Evolutionary conservation across 1,284 basidiomycete species (phyloP), one percentile per base, ranked within the genome.

Genomic region (Pseudozyma flocculosa): DNA sequence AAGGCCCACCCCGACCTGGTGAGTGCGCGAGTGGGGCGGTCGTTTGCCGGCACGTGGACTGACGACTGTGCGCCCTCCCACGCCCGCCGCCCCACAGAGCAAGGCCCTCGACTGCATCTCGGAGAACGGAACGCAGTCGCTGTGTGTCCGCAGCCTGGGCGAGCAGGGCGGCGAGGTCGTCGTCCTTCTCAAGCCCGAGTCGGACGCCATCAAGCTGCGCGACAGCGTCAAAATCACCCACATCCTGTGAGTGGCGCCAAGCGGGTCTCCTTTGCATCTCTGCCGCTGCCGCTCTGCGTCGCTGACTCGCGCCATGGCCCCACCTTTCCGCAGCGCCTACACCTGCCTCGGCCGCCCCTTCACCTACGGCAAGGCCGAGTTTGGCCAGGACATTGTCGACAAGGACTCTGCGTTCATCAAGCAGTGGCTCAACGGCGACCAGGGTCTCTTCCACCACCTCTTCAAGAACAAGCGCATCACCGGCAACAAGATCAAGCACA

Each of bases 81-180:
- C 13, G 29, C 13, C 29, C 13, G 29, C 29, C 32, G 18, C 18
- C 18, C 40, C 10, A 44, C 42, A 60, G 51, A 58, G 48, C 48
- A 56, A 59, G 39, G 75, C 73, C 3, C 61, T 73, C 23, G 75
- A 77, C 48, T 73, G 70, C 49, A 70, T 69, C 48, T 68, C 62
- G 3, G 73, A 75, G 47, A 54, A 70, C 23, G 73, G 73, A 11
- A 73, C 73, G 18, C 65, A 69, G 47, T 54, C 54, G 43, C 58
- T 70, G 14, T 61, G 52, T 22, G 70, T 62, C 30, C 45, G 56
- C 17, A 63, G 62, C 13, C 63, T 77, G 32, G 62, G 66, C 17
- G 24, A 49, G 18, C 45, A 65, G 15, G 63, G 63, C 9, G 64
- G 68, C 10, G 66, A 68, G 34, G 40, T 76, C 30, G 61, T 65